phyloP scores from a whole-genome alignment of 768 basidiomycete species.

The Lentinula raphanica region DNA sequence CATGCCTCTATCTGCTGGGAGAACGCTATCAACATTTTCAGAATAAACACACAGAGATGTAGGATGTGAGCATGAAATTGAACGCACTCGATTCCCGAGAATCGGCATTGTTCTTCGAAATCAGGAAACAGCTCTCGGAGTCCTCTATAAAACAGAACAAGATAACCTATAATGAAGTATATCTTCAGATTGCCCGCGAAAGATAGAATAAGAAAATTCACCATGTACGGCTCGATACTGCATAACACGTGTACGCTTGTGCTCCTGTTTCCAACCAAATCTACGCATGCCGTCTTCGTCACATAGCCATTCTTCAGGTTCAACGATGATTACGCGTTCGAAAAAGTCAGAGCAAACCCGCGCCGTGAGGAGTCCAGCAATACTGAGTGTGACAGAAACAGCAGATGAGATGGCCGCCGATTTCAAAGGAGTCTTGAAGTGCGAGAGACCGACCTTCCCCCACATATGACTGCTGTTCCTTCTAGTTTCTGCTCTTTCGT shows the following conservation, averaged over 20 bases:
- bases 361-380: constrained; percentile 21
- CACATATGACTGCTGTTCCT: constrained; percentile 21
- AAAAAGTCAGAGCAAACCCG: constrained; percentile 22
- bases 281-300: constrained; percentile 8
- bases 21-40: not conserved
- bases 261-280: not conserved
- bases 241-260: constrained; percentile 12
- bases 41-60: constrained; percentile 13
- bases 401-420: not conserved
- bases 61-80: too few relatives aligned
- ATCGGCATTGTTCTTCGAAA: constrained; percentile 12
- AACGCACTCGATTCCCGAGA: constrained; percentile 12
- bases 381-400: constrained; percentile 8
- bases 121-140: constrained; percentile 15
- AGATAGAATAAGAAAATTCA: not conserved
- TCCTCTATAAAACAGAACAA: not conserved
- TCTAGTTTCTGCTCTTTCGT: not conserved
- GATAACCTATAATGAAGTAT: too few relatives aligned
- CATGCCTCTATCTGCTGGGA: not conserved
- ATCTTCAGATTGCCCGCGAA: too few relatives aligned
- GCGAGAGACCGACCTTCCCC: constrained; percentile 16
- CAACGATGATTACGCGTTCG: constrained; percentile 21
- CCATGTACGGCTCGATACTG: constrained; percentile 15
- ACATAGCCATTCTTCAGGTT: constrained; percentile 18
- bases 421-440: too few relatives aligned